Evolutionary conservation across 169 alveolate genomes (phyloP), one percentile per base, ranked within the genome.

Genomic region (Neospora caninum): DNA sequence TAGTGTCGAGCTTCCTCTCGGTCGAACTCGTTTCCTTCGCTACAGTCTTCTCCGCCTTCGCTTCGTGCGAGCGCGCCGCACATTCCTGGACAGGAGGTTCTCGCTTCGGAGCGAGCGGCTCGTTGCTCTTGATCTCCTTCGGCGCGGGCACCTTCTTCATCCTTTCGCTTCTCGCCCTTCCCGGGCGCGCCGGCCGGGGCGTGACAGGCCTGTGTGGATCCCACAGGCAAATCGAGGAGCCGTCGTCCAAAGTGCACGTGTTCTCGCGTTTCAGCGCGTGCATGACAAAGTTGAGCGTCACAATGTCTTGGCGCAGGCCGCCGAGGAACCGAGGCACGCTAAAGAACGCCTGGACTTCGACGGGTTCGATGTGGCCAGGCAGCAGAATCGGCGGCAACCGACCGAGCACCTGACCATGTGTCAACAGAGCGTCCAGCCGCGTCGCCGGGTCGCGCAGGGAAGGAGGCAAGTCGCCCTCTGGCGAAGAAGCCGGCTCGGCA

Each of bases 331-430:
- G n/a, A 64, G 73, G 73, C 34, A 64, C 73, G 73, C 31, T 64
- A 29, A 64, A 64, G 73, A 64, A 64, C 7, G 73, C 73, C n/a
- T 64, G 4, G 73, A 64, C 73, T 29, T 16, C 73, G 16, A 64
- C n/a, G 7, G 73, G 73, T 4, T 64, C 73, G 34, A 18, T 16
- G 39, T 36, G 84, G 27, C 49, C 84, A 2, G 84, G 84, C 38
- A 73, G 42, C 43, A 36, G 39, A 73, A 73, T 16, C 43, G 84
- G 84, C 38, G 84, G 84, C 39, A 73, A 73, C 84, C 49, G 84
- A 22, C 84, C 49, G 45, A 73, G 39, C 43, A 31, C 49, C 43
- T 9, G 42, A n/a, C 38, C 13, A n/a, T 36, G 84, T 2, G 42
- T 16, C 84, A 73, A 43, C 84, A 73, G 42, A n/a, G 39, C 49